Evolutionary conservation across 2,329 filamentous ascomycete species (phyloP).

Genomic region (Cordyceps farinosa): DNA sequence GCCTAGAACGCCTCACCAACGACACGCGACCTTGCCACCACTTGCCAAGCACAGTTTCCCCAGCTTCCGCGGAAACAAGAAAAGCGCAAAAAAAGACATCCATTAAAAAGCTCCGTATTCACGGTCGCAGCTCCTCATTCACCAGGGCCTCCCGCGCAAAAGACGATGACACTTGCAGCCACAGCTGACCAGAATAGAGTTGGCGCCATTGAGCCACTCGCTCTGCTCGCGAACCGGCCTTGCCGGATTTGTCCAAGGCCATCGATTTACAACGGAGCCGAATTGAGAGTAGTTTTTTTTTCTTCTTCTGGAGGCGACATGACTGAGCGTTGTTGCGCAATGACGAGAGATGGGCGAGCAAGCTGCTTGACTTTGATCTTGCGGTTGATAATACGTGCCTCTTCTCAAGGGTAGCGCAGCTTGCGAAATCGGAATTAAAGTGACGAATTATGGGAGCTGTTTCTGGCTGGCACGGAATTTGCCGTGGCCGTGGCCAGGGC

Average conservation of each 20-base stretch:
- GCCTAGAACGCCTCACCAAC: slow-evolving; percentile 1
- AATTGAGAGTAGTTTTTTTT: background rate
- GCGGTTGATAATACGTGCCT: background rate
- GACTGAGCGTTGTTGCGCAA: background rate
- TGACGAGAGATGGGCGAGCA: background rate
- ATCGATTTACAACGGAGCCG: background rate
- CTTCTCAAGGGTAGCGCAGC: background rate
- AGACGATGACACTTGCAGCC: background rate
- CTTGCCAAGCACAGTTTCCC: background rate
- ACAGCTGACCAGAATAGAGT: slow-evolving; percentile 1
- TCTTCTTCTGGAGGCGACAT: too few species aligned
- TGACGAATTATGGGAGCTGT: background rate
- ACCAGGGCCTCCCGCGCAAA: background rate
- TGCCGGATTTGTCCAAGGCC: slow-evolving; percentile 6
- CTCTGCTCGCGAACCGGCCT: background rate
- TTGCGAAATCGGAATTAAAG: background rate
- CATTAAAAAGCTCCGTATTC: background rate
- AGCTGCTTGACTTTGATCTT: background rate
- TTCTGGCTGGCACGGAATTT: background rate
- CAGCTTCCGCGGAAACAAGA: background rate
- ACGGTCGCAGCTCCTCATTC: too few species aligned
- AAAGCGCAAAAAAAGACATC: background rate
- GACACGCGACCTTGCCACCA: background rate
- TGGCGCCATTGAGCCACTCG: background rate
- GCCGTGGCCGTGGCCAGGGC: background rate